These are phyloP conservation scores for Ophiostoma ulmi DNA, from an alignment of 2,329 filamentous ascomycete genomes.

Conservation along the genomic window DNA sequence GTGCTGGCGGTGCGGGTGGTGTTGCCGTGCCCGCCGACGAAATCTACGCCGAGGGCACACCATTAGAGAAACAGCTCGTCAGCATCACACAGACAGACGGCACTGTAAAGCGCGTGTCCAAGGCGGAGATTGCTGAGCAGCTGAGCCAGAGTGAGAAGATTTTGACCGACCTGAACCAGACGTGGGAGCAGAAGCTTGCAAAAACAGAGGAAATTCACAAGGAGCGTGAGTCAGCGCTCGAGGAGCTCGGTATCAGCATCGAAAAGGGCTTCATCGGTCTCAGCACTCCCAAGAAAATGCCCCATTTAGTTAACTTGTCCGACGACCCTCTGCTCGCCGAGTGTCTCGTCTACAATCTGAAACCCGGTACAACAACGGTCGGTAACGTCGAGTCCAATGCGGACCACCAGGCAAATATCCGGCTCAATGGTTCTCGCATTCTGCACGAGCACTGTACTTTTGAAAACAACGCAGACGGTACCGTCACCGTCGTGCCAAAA, in stretches of 20 bases:
- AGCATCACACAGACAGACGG: constrained; percentile 86
- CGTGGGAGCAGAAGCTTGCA: constrained; percentile 92
- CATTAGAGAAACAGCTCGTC: constrained; percentile 91
- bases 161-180: constrained; percentile 92
- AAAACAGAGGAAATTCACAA: constrained; percentile 98
- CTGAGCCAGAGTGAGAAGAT: constrained; percentile 94
- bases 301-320: constrained; percentile 96
- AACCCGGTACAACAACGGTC: constrained; percentile 88
- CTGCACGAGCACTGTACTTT: constrained; percentile 89
- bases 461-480: constrained; percentile 79
- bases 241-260: constrained; percentile 97
- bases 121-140: constrained; percentile 96
- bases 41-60: constrained; percentile 86
- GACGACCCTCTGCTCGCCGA: constrained; percentile 89
- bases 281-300: constrained; percentile 98
- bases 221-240: constrained; percentile 87
- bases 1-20: constrained; percentile 39
- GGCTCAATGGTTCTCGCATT: constrained; percentile 89
- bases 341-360: constrained; percentile 96
- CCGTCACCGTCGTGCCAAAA: constrained; percentile 82
- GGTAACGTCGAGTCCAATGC: constrained; percentile 86
- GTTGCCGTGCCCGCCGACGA: constrained; percentile 60
- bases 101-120: constrained; percentile 87
- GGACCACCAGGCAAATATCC: constrained; percentile 73
- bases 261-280: constrained; percentile 96